Evolutionary conservation across 345 rosid genomes (phyloP), one percentile per base, ranked within the genome.

Genomic region (Camelina neglecta): DNA sequence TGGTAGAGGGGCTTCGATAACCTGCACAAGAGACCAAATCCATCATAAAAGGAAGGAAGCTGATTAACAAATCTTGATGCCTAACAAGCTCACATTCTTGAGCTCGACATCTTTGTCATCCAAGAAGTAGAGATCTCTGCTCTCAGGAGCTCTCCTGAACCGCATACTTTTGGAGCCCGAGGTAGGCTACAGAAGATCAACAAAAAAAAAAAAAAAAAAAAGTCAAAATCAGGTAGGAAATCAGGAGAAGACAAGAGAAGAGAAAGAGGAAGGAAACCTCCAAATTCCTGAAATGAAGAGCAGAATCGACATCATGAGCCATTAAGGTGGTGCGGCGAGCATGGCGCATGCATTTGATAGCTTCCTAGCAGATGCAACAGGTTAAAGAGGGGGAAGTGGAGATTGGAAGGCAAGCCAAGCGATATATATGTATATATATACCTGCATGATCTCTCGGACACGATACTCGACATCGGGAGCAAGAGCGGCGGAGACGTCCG

Each of bases 261-360:
- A n/a, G n/a, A n/a, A n/a, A 71, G 53, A 72, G 18, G 33, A 56
- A 12, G 31, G 9, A 67, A 39, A 93, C 97, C 89, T 93, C 98
- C 56, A 91, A 85, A 72, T 89, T 91, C 80, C 91, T 80, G 50
- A 91, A 84, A 64, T 66, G 86, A 47, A 93, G 88, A 16, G 98
- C 97, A 44, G 80, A 77, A 82, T 91, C 96, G 15, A 93, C 96
- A 65, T 93, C 97, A 13, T 85, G 86, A 35, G 84, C 79, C 8
- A 85, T 85, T 84, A 93, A 70, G 65, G 77, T 76, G 39, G 85
- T 91, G 66, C 98, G 81, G 63, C 88, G 85, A 5, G 90, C 82
- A 80, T 93, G 98, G 63, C 91, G 97, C 98, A 91, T 93, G 75
- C 96, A 91, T 76, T 91, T 93, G 71, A 93, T 82, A 8, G 98